Conservation (phyloP, 192 early-diverging fungal genomes). For the Diversispora epigaea region DNA sequence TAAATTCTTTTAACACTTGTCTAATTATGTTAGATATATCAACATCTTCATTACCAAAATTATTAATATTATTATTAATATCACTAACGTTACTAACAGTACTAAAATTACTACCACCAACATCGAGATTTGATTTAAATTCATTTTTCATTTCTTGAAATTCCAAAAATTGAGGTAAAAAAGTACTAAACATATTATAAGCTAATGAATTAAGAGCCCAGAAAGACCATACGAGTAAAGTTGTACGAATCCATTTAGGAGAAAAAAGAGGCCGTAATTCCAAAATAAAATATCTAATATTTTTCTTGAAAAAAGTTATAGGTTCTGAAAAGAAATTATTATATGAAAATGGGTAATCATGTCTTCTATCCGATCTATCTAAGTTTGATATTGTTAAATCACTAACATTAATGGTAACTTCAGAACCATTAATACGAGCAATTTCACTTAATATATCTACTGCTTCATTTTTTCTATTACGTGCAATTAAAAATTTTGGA, state of each 20-base stretch:
- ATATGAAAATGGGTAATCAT: not conserved
- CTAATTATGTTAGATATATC: conserved; percentile 32
- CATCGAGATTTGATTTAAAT: too few species aligned
- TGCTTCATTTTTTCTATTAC: conserved; percentile 63
- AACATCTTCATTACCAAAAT: conserved; percentile 39
- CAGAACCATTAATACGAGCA: conserved; percentile 60
- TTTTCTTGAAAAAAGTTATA: not conserved
- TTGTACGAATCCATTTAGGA: conserved; percentile 57
- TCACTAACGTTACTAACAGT: too few species aligned
- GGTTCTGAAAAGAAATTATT: conserved; percentile 24
- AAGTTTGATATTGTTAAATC: conserved; percentile 6
- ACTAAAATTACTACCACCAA: too few species aligned
- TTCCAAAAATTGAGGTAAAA: conserved; percentile 77
- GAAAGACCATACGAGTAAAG: conserved; percentile 71
- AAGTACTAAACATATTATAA: conserved; percentile 88
- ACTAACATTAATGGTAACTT: conserved; percentile 34
- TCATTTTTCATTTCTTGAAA: not conserved
- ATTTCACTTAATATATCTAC: conserved; percentile 67
- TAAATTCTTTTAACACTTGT: conserved; percentile 69
- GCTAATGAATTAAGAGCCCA: conserved; percentile 77
- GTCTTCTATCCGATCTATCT: not conserved
- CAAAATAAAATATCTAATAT: conserved; percentile 23
- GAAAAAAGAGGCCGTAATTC: conserved; percentile 56
- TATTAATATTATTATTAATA: not conserved
- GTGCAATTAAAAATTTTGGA: conserved; percentile 75